Base-by-base conservation (phyloP, 352 stramenopile species). In the Aphanomyces invadans region DNA sequence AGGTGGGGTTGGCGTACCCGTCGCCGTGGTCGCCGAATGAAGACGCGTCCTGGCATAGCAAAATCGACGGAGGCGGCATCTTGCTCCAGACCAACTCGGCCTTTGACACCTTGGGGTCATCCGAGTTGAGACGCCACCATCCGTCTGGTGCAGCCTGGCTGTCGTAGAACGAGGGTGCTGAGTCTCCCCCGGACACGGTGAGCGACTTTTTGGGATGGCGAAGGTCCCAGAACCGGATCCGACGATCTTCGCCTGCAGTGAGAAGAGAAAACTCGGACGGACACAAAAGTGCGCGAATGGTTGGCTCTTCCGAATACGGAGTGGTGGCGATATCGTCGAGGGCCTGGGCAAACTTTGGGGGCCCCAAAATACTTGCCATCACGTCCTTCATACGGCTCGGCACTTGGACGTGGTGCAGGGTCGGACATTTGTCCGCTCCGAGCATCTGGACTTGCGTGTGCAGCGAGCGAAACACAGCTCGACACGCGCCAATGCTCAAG, bases 151-250 rank as follows among this genome's bases (percentile, higher is more conserved):
- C 81, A 0, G 68, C 73, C 60, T 93, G 84, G 70, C 88, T 92
- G 67, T 93, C 85, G 73, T 94, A 96, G 44, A 92, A 92, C 5
- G 83, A 89, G 62, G 83, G 78, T 51, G 90, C 83, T 26, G 65
- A 46, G 38, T 78, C 77, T 51, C 95, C 86, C 26, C 95, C 94
- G 46, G 80, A 97, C 15, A 98, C 79, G 19, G 88, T 97, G 75
- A 95, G 98, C 65, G 91, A 98, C 69, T 96, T 87, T 39, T 94
- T 95, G 26, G 92, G 83, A 25, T 91, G 90, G 33, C 80, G 87
- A 62, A 98, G 96, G 74, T 99, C 93, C 96, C 96, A 99, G 77
- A 97, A 98, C 28, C 95, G 84, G 68, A 99, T 97, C 72, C 95
- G 82, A 28, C 90, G 81, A 72, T 98, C 95, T 68, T 95, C 94